phyloP scores from a whole-genome alignment of 257 asterid species.

The Craterostigma plantagineum region DNA sequence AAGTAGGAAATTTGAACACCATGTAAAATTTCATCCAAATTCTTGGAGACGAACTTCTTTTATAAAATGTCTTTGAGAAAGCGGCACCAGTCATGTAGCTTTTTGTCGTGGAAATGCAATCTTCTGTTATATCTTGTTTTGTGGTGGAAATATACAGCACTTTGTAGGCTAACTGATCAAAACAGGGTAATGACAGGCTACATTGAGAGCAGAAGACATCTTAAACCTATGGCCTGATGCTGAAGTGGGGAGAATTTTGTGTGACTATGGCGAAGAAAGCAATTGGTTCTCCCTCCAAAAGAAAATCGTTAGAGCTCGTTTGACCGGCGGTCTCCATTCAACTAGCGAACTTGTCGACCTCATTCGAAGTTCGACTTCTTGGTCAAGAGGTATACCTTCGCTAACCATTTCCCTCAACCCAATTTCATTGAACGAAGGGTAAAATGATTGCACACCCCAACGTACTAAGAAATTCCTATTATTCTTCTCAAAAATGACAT shows the following conservation, averaged over 20 bases:
- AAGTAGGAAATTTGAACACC: too few species aligned
- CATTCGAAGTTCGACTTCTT: conserved; percentile 51
- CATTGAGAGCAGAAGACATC: conserved; percentile 82
- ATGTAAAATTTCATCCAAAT: too few species aligned
- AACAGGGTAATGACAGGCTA: conserved; percentile 71
- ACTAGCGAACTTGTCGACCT: conserved; percentile 69
- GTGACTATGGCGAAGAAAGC: conserved; percentile 95
- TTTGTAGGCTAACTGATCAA: conserved; percentile 29
- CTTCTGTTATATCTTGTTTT: neutral
- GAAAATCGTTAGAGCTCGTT: conserved; percentile 64
- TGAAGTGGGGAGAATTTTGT: conserved; percentile 68
- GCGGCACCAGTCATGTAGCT: too few species aligned
- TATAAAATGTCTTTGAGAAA: too few species aligned
- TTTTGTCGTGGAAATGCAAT: too few species aligned
- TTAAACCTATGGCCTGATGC: conserved; percentile 83
- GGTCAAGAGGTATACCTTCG: conserved; percentile 39
- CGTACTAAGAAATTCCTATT: too few species aligned
- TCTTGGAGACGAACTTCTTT: too few species aligned
- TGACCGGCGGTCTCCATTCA: conserved; percentile 71
- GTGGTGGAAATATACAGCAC: conserved; percentile 11
- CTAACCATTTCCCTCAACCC: neutral
- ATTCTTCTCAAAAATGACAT: conserved; percentile 4
- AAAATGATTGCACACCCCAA: too few species aligned
- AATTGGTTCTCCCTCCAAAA: conserved; percentile 70
- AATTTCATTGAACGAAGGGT: neutral